A percentile compares a stretch with the other conserved stretches of the same genome.
These are phyloP conservation scores for Phaeotremella fagi DNA, from an alignment of 768 basidiomycete species.

Conservation along the genomic window DNA sequence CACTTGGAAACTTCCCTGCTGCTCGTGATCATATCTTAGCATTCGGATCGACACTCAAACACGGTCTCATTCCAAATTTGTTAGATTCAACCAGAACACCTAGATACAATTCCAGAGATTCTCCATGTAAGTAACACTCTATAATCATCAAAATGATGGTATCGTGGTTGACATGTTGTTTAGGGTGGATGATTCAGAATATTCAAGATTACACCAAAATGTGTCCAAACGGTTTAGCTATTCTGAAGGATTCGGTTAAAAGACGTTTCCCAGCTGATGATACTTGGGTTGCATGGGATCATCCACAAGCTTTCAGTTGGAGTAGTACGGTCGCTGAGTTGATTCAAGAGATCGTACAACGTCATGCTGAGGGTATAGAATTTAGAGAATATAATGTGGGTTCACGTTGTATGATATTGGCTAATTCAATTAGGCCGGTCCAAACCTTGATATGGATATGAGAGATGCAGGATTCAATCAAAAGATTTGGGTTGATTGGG, in stretches of 20 bases:
- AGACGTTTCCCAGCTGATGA: constrained; percentile 95
- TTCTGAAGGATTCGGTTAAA: constrained; percentile 75
- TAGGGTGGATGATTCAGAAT: constrained; percentile 92
- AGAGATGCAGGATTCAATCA: constrained; percentile 85
- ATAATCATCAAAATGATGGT: neutral
- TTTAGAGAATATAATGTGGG: constrained; percentile 83
- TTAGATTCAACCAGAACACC: constrained; percentile 83
- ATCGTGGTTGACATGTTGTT: neutral
- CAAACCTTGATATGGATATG: constrained; percentile 98
- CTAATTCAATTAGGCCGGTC: constrained; percentile 59
- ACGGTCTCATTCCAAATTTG: constrained; percentile 92
- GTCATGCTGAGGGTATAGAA: constrained; percentile 83
- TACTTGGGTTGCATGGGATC: constrained; percentile 88
- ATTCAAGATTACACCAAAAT: constrained; percentile 86
- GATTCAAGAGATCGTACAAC: constrained; percentile 91
- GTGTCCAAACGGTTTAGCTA: constrained; percentile 75
- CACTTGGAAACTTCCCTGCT: constrained; percentile 66
- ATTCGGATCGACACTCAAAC: constrained; percentile 87
- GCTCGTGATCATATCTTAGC: constrained; percentile 86
- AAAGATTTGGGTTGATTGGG: constrained; percentile 91
- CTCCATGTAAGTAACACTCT: constrained; percentile 59
- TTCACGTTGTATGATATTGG: neutral
- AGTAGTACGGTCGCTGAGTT: constrained; percentile 85
- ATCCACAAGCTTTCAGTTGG: constrained; percentile 72
- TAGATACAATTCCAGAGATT: constrained; percentile 91